A percentile compares a stretch with the other conserved stretches of the same genome.
phyloP scores from a whole-genome alignment of 2,329 filamentous ascomycete species.

The Epichloe sylvatica region DNA sequence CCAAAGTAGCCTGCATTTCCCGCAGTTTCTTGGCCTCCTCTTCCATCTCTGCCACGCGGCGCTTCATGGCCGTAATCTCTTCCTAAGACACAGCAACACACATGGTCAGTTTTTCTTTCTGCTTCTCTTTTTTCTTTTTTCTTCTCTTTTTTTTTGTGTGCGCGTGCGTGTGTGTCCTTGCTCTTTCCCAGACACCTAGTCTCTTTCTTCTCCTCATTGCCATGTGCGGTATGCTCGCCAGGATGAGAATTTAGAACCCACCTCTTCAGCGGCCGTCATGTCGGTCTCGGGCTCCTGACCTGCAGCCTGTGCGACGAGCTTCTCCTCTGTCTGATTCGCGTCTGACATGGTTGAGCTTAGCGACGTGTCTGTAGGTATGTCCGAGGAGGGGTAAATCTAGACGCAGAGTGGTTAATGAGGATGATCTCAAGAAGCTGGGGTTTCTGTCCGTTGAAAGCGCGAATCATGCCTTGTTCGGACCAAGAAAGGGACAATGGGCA shows the following conservation, averaged over 20 bases:
- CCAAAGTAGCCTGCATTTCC: slow-evolving; percentile 75
- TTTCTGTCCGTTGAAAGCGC: not conserved
- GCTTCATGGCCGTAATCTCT: slow-evolving; percentile 81
- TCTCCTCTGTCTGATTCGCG: slow-evolving; percentile 4
- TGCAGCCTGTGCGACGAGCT: slow-evolving; percentile 2
- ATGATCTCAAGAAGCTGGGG: not conserved
- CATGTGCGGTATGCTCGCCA: not conserved
- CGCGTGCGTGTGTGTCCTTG: not conserved
- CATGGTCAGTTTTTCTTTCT: slow-evolving; percentile 17
- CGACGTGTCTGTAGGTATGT: not conserved
- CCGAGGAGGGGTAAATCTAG: not conserved
- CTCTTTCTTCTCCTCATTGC: not conserved
- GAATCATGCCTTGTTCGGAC: not conserved
- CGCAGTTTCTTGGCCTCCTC: slow-evolving; percentile 74
- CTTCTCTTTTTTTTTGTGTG: too few species aligned
- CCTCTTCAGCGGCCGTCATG: slow-evolving; percentile 9
- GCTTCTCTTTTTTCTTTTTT: not conserved
- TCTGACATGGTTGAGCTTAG: slow-evolving; percentile 3
- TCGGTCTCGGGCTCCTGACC: slow-evolving; percentile 5
- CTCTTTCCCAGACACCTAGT: not conserved
- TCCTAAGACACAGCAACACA: slow-evolving; percentile 31
- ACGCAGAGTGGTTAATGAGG: not conserved
- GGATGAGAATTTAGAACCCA: slow-evolving; percentile 4
- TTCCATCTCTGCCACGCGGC: slow-evolving; percentile 78
- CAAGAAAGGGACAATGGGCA: not conserved